These are phyloP conservation scores for Erysimum cheiri DNA, from an alignment of 441 rosid species.

Conservation along the genomic window DNA sequence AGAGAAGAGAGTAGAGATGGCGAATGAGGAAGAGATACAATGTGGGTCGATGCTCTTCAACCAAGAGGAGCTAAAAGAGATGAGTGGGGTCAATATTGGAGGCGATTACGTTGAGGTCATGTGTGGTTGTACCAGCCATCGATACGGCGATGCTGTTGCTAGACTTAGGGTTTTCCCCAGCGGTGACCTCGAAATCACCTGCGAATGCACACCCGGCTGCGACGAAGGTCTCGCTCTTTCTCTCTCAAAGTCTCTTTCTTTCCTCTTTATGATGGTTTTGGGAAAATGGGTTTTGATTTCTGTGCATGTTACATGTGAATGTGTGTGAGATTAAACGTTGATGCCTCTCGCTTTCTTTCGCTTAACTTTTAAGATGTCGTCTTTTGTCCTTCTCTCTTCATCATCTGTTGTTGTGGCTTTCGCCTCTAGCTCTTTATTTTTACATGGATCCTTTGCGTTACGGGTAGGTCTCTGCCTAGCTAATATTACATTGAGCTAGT, in stretches of 20 bases:
- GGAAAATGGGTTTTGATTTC: conserved; percentile 56
- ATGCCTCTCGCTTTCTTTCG: conserved; percentile 51
- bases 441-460: conserved; percentile 9
- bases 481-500: conserved; percentile 5
- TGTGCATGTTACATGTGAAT: conserved; percentile 61
- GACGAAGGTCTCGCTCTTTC: conserved; percentile 75
- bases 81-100: conserved; percentile 74
- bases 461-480: conserved; percentile 21
- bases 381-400: background rate
- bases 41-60: conserved; percentile 68
- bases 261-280: conserved; percentile 27
- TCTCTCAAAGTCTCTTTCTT: conserved; percentile 2
- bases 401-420: conserved; percentile 30
- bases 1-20: conserved; percentile 47
- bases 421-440: conserved; percentile 26
- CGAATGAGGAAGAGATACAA: conserved; percentile 60
- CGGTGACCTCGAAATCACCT: conserved; percentile 93
- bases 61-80: conserved; percentile 88
- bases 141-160: conserved; percentile 99
- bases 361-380: conserved; percentile 37
- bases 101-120: conserved; percentile 87
- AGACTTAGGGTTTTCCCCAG: conserved; percentile 96
- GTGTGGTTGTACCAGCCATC: conserved; percentile 98
- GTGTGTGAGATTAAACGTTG: conserved; percentile 54
- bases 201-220: conserved; percentile 99